Base-by-base conservation (phyloP, 805 yeast species). In the Myxozyma geophila region DNA sequence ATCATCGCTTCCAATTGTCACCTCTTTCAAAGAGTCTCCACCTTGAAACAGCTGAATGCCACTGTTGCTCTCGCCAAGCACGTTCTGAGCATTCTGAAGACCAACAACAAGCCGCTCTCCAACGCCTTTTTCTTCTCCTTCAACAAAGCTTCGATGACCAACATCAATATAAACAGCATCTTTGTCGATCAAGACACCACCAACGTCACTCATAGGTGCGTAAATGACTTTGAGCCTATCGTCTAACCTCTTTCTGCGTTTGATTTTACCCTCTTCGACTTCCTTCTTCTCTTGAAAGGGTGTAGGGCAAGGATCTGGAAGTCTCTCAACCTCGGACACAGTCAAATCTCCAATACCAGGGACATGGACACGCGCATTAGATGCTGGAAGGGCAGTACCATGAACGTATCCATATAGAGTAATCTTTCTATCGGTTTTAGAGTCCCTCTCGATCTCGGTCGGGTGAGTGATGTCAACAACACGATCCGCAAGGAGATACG, bases 161-260 rank as follows among this genome's bases (percentile, higher is more conserved):
- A 89, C 85, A 71, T 89, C 98, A 64, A 95, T 90, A 72, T 92
- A 95, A 1, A 95, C 99, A 8, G 99, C 97, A 79, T 95, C 99
- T 74, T 89, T 92, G 78, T 95, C 99, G 66, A 95, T 91, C 69
- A 95, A 80, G 43, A 95, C 96, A 75, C 99, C 99, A 62, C 98
- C 98, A n/a, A 95, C 97, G 76, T 95, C 98, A 53, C 98, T 90
- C 99, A 95, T 95, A 55, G 99, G 99, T 0, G 99, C 99, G 76
- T 96, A 95, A 1, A 95, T 91, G 69, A 91, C 85, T 75, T 92
- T 95, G 74, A 91, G 96, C 71, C 88, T 90, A 73, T 95, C 99
- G 69, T 95, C 98, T 59, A 95, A 83, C 73, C 98, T 84, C 74
- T 91, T 90, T 73, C 98, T 83, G 75, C 97, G 86, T 61, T 78